A percentile compares a stretch with the other conserved stretches of the same genome.
Conservation (phyloP, 129 eudicot genomes). For the Pulicaria dysenterica region DNA sequence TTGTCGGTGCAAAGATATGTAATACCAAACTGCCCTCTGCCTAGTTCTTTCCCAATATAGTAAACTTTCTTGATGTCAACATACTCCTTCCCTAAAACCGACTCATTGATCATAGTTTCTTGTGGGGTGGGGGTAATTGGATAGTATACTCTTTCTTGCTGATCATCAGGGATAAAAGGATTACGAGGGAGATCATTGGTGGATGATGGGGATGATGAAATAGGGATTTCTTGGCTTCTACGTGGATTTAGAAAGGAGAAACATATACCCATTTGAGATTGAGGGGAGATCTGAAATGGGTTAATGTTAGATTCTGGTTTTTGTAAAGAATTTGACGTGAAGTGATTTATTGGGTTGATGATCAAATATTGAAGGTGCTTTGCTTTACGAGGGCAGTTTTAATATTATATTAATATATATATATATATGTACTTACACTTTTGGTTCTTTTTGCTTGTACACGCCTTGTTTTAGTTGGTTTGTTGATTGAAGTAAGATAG, state of each 20-base stretch:
- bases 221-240: constrained; percentile 53
- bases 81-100: constrained; percentile 56
- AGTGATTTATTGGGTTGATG: constrained; percentile 3
- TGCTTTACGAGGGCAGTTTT: constrained; percentile 29
- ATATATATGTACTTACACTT: not conserved
- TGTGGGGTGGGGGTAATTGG: constrained; percentile 24
- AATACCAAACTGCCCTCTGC: constrained; percentile 87
- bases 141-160: constrained; percentile 37
- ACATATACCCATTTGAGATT: constrained; percentile 70
- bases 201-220: constrained; percentile 54
- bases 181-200: constrained; percentile 18
- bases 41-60: constrained; percentile 68
- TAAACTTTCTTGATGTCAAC: constrained; percentile 53
- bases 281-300: constrained; percentile 34
- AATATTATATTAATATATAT: not conserved
- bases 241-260: constrained; percentile 38
- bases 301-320: constrained; percentile 33
- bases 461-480: constrained; percentile 23
- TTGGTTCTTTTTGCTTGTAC: constrained; percentile 30
- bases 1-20: constrained; percentile 79
- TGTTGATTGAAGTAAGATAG: constrained; percentile 11
- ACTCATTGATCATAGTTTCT: constrained; percentile 37
- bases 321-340: constrained; percentile 25
- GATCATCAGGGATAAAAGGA: constrained; percentile 8
- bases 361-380: constrained; percentile 29